Evolutionary conservation across 2,329 filamentous ascomycete genomes (phyloP), one percentile per base, ranked within the genome.

Genomic region (Phialocephala sp.): DNA sequence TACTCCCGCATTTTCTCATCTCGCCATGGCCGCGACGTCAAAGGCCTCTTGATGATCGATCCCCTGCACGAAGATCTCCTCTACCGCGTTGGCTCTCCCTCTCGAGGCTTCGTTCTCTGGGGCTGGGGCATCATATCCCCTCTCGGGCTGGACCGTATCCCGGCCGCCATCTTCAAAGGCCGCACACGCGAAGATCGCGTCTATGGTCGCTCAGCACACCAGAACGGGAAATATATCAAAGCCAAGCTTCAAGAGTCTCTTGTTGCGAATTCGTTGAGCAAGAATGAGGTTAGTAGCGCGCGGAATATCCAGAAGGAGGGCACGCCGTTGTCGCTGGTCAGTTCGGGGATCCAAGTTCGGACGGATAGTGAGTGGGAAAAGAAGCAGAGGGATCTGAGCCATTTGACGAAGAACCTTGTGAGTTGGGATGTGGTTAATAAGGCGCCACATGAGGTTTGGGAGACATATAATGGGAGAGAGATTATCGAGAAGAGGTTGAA

Each of bases 1-100:
- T 95, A 97, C 76, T 92, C 91, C 54, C 91, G 94, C 12, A 92
- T 99, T 71, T 97, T 99, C 78, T 91, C 92, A 59, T 90, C 92
- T 36, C 89, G 94, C 18, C 92, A 97, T 75, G 85, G 90, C 58
- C 83, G 85, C 64, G 86, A 92, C 64, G 85, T 98, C 50, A 85
- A 84, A 32, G 94, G 93, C 5, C 81, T 98, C 45, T 85, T 99
- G 71, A 82, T 98, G 71, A 88, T 99, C 71, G 94, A 99, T 73
- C 89, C 92, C 1, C 80, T 97, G 8, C 95, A 98, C 76, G 95
- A 99, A 75, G 92, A 96, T 69, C 85, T 94, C 1, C 87, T 98
- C 3, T 80, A 85, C 70, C 81, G 87, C 6, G 79, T 97, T 1
- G 91, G 85, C 6, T 83, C 82, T 2, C 83, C 94, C 0, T 81